phyloP scores from a whole-genome alignment of 139 green algal genomes.

The Ettlia oleoabundans region DNA sequence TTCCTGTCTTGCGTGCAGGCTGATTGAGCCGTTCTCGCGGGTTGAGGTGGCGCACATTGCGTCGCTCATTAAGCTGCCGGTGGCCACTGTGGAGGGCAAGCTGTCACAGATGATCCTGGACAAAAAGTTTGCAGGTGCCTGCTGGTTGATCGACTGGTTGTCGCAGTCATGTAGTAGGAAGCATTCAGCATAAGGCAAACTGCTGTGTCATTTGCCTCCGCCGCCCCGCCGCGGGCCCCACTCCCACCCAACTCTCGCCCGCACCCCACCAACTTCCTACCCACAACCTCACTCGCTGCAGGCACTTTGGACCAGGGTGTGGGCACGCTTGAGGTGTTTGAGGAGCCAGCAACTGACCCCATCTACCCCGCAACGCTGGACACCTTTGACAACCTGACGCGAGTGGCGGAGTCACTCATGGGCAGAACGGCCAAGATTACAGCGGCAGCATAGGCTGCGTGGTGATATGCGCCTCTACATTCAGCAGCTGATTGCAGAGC shows the following conservation, averaged over 20 bases:
- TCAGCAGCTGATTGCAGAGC: not conserved
- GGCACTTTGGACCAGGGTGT: conserved; percentile 92
- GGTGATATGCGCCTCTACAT: not conserved
- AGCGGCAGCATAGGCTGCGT: not conserved
- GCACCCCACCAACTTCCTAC: not conserved
- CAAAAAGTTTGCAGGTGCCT: conserved; percentile 91
- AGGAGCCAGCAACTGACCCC: conserved; percentile 61
- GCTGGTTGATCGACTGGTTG: too few relatives aligned
- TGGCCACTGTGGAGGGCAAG: conserved; percentile 87
- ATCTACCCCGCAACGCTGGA: conserved; percentile 85
- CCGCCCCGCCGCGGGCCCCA: not conserved
- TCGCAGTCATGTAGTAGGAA: not conserved
- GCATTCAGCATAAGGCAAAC: not conserved
- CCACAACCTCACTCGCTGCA: not conserved
- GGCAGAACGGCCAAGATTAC: conserved; percentile 76
- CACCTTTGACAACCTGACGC: conserved; percentile 83
- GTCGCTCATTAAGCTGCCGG: conserved; percentile 86
- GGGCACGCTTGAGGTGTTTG: conserved; percentile 93
- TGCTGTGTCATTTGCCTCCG: too few relatives aligned
- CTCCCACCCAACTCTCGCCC: not conserved
- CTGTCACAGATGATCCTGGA: conserved; percentile 99
- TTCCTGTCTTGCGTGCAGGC: conserved; percentile 32
- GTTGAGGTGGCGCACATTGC: conserved; percentile 96
- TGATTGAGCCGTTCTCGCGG: conserved; percentile 95
- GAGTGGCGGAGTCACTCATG: conserved; percentile 91